Conservation (phyloP, 257 asterid species). For the Fraxinus cuspidata region DNA sequence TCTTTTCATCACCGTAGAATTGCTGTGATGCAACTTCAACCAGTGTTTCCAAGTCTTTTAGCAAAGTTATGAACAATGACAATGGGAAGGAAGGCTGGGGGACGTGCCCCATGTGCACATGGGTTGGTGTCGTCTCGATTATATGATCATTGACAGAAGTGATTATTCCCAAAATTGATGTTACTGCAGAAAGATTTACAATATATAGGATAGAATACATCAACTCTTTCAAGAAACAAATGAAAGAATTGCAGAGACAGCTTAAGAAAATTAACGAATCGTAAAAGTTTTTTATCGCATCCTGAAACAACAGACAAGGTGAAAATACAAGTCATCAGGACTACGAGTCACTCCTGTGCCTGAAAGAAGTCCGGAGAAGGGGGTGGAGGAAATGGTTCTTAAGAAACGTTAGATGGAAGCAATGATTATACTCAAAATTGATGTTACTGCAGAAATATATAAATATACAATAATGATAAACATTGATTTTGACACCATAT, state of each 20-base stretch:
- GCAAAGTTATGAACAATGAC: conserved; percentile 82
- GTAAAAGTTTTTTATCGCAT: too few species aligned
- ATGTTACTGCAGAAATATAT: conserved; percentile 41
- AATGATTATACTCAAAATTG: conserved; percentile 39
- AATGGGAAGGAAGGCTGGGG: conserved; percentile 65
- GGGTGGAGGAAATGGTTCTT: conserved; percentile 32
- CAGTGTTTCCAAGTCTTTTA: conserved; percentile 93
- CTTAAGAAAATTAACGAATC: too few species aligned
- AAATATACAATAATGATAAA: background rate
- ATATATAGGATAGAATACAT: conserved; percentile 11
- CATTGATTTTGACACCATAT: background rate
- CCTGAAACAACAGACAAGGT: too few species aligned
- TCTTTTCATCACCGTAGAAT: conserved; percentile 75
- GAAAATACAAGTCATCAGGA: background rate
- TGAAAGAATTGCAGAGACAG: conserved; percentile 34
- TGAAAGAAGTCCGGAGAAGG: conserved; percentile 27
- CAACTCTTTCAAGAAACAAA: conserved; percentile 6
- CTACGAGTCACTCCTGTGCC: background rate
- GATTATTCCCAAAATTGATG: conserved; percentile 77
- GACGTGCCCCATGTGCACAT: conserved; percentile 30
- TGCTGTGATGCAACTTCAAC: conserved; percentile 93
- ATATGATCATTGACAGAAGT: conserved; percentile 83
- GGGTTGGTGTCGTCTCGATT: conserved; percentile 60
- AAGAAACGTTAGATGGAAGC: conserved; percentile 40
- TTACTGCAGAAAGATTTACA: conserved; percentile 52